Base-by-base conservation (phyloP, 2,329 filamentous ascomycete species). In the Trichophyton simii region DNA sequence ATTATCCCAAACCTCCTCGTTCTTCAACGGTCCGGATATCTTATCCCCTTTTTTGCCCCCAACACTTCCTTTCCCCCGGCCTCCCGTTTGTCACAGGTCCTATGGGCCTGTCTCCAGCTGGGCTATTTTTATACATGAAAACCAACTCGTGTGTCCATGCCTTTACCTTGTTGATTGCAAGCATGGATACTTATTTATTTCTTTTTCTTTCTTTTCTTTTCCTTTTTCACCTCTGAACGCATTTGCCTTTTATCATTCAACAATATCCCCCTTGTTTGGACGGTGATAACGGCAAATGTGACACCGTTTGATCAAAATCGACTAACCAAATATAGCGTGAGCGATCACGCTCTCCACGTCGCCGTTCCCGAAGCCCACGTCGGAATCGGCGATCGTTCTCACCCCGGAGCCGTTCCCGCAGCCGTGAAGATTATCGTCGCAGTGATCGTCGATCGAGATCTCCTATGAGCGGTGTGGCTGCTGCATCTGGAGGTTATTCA, bases 331-430 rank as follows among this genome's bases (percentile, higher is more conserved):
- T 50, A 1, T 59, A 92, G 88, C 88, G 89, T 76, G 89, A 95
- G 84, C 88, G 83, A 70, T 84, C 83, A 69, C 82, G 83, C 74
- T 84, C 82, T 62, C 81, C 82, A 67, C 80, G 82, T 74, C 81
- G 80, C 72, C 80, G 90, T 77, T 95, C 91, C 71, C 87, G 90
- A 77, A 95, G 89, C 79, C 89, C 87, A 69, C 83, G 85, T 72
- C 85, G 83, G 71, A 84, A 82, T 71, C 87, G 88, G 71, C 86
- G 88, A 68, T 91, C 88, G 59, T 91, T 88, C 73, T 89, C 87
- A 63, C 87, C 87, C 65, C 86, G 87, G 71, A 88, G 85, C 78
- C 86, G 88, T 74, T 91, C 88, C 74, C 83, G 84, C 70, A 91
- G 87, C 75, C 82, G 87, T 76, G 86, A 88, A 79, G 86, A 89